These are phyloP conservation scores for Suhomyces guaymorum DNA, from an alignment of 1,139 yeast genomes.

Conservation along the genomic window DNA sequence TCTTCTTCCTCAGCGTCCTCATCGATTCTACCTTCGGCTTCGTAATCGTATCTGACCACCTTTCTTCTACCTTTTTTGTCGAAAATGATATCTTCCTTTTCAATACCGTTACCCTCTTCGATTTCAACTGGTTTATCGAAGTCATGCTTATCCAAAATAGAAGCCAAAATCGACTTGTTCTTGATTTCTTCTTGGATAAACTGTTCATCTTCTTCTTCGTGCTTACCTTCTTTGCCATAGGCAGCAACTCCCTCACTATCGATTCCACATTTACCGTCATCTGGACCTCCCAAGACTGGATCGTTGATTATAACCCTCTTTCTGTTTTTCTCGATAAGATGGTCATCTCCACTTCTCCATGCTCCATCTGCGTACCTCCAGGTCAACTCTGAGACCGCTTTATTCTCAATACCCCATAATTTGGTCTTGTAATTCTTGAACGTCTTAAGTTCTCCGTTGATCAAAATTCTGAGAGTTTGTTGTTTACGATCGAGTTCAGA, in stretches of 20 bases:
- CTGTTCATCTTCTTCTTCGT: constrained; percentile 26
- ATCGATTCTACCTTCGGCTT: constrained; percentile 30
- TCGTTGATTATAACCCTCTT: constrained; percentile 14
- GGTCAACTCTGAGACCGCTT: constrained; percentile 60
- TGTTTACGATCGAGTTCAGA: constrained; percentile 44
- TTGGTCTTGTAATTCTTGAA: constrained; percentile 68
- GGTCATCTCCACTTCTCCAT: constrained; percentile 87
- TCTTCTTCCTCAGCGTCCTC: constrained; percentile 20
- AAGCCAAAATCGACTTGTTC: constrained; percentile 52
- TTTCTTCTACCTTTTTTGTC: constrained; percentile 50
- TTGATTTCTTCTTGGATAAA: constrained; percentile 25
- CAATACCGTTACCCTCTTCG: constrained; percentile 42
- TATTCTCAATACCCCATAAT: constrained; percentile 87
- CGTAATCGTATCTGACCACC: constrained; percentile 39
- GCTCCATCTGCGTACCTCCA: constrained; percentile 60
- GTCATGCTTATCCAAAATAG: constrained; percentile 52
- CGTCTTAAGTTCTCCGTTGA: constrained; percentile 60
- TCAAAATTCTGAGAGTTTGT: constrained; percentile 65
- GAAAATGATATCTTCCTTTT: constrained; percentile 46
- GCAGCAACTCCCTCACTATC: constrained; percentile 20
- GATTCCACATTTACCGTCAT: constrained; percentile 25
- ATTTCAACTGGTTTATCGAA: constrained; percentile 63
- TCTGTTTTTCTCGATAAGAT: constrained; percentile 61
- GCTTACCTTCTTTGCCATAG: constrained; percentile 27
- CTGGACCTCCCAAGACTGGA: constrained; percentile 10